A percentile compares a stretch with the other conserved stretches of the same genome.
Evolutionary conservation across 129 eudicot genomes (phyloP).

Genomic region (Ambrosia trifida): DNA sequence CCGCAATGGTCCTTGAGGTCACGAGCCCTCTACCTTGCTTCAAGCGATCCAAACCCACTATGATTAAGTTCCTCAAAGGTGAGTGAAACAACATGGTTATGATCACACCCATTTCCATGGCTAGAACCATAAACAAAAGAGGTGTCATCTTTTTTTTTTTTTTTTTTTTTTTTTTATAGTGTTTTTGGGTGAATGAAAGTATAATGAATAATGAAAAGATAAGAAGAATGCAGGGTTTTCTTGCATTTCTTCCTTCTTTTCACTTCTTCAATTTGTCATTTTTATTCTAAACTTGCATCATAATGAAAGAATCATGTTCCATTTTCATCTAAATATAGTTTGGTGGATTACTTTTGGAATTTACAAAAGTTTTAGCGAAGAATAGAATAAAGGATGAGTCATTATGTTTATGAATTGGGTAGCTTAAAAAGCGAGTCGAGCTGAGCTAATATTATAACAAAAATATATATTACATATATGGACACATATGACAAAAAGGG

Average conservation of each 20-base stretch:
- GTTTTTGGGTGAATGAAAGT: not conserved
- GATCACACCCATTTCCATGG: slow-evolving; percentile 50
- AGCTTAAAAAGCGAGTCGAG: too few species aligned
- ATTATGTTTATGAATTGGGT: not conserved
- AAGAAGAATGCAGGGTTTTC: slow-evolving; percentile 8
- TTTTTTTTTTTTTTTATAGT: not conserved
- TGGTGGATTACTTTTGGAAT: slow-evolving; percentile 16
- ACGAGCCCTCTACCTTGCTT: slow-evolving; percentile 74
- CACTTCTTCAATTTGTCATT: slow-evolving; percentile 5
- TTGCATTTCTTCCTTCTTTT: slow-evolving; percentile 27
- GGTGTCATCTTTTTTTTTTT: slow-evolving; percentile 43
- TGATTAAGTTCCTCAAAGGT: slow-evolving; percentile 61
- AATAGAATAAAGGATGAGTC: not conserved
- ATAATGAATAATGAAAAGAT: not conserved
- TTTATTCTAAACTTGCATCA: slow-evolving; percentile 31
- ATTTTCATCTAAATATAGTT: slow-evolving; percentile 1
- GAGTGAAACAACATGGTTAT: slow-evolving; percentile 60
- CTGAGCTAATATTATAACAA: too few species aligned
- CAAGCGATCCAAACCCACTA: slow-evolving; percentile 50
- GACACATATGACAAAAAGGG: too few species aligned
- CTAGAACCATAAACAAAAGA: slow-evolving; percentile 51
- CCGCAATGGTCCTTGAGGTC: slow-evolving; percentile 50
- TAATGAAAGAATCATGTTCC: slow-evolving; percentile 34
- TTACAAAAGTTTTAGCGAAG: not conserved
- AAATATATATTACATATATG: too few species aligned